phyloP scores from a whole-genome alignment of 1,139 yeast species.

The Zhuliangozyma blackwelliae region DNA sequence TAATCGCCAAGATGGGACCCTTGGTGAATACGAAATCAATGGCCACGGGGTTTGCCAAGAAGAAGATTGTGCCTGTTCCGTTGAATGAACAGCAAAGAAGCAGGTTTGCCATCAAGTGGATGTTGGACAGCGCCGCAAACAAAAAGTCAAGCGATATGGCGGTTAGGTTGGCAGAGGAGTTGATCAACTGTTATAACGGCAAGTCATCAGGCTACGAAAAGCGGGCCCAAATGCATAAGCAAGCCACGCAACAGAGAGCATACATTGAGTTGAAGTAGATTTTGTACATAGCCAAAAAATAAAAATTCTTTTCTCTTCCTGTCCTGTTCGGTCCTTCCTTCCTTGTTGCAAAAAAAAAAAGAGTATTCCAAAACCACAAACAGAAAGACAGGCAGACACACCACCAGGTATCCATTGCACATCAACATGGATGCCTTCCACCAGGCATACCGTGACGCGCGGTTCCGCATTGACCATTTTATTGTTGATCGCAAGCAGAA shows the following conservation, averaged over 20 bases:
- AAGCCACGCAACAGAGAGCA: conserved; percentile 80
- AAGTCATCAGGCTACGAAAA: conserved; percentile 82
- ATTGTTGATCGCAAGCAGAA: conserved; percentile 36
- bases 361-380: no score
- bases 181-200: conserved; percentile 72
- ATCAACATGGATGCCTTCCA: conserved; percentile 4
- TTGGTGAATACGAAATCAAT: conserved; percentile 72
- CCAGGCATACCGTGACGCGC: conserved; percentile 15
- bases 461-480: conserved; percentile 26
- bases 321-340: no score
- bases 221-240: conserved; percentile 76
- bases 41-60: conserved; percentile 84
- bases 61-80: conserved; percentile 77
- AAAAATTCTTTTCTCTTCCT: not conserved
- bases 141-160: conserved; percentile 78
- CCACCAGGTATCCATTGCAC: not conserved
- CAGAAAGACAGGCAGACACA: no score
- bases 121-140: conserved; percentile 75
- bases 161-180: conserved; percentile 88
- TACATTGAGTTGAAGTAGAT: conserved; percentile 34
- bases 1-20: conserved; percentile 83
- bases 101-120: conserved; percentile 87
- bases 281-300: not conserved
- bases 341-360: no score
- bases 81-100: conserved; percentile 76